Base-by-base conservation (phyloP, 1,284 basidiomycete species). In the Rhodotorula mucilaginosa region DNA sequence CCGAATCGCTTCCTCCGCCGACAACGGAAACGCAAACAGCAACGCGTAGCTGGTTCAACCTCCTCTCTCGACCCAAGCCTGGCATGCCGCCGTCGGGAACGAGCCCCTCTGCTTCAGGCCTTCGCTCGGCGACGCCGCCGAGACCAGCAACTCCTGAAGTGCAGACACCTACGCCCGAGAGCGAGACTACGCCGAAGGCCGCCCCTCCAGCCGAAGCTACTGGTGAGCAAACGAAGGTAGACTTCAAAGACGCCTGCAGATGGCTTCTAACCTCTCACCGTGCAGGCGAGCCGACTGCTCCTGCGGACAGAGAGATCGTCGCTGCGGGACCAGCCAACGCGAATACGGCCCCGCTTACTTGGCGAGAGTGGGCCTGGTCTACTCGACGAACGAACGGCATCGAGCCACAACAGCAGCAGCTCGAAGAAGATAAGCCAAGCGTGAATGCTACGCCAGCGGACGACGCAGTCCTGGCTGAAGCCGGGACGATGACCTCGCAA, bases 21-120 rank as follows among this genome's bases (percentile, higher is more conserved):
- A 13, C 39, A 13, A 44, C 39, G 39, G 39, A 44, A 44, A 10
- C 39, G 6, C 26, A 23, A 18, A 6, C 46, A 18, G 59, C 44
- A 13, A 39, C 44, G 0, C 44, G 46, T 4, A 47, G 59, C 44
- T 60, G 59, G 59, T 47, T 60, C 18, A 46, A 34, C 26, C 58
- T 64, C 29, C 57, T 68, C 26, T 15, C 67, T 19, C 61, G 62
- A 2, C 31, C 48, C 10, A 64, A 19, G 44, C 58, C 62, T 26
- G 39, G 57, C 1, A 29, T 21, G 10, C 26, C 48, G 51, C 26
- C 51, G 51, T 13, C 13, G 4, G 19, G 8, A n/a, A 52, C 39
- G 2, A 44, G 1, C 39, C 8, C 39, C 1, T 44, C 39, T 44
- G 39, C 39, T 44, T 44, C 39, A 44, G 39, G 39, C 39, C 39